These are phyloP conservation scores for Candida nitratophila DNA, from an alignment of 805 yeast genomes.

Conservation along the genomic window DNA sequence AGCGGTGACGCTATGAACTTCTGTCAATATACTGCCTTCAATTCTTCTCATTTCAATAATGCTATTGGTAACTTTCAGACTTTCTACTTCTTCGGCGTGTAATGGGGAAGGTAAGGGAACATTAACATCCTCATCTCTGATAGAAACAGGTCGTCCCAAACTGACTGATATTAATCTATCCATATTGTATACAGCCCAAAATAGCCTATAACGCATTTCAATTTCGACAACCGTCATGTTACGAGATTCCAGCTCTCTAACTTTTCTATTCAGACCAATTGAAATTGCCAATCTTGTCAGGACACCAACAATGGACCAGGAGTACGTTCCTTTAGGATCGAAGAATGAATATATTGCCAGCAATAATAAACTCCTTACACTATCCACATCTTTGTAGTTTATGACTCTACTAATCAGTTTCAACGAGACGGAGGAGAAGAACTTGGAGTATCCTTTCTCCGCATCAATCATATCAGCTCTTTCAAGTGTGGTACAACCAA, in stretches of 20 bases:
- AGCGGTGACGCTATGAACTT: constrained; percentile 39
- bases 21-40: constrained; percentile 39
- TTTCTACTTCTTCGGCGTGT: constrained; percentile 33
- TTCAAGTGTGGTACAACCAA: constrained; percentile 43
- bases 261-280: constrained; percentile 38
- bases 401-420: constrained; percentile 31
- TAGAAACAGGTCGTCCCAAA: constrained; percentile 20
- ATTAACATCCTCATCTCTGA: constrained; percentile 21
- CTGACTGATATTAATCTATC: constrained; percentile 22
- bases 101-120: constrained; percentile 26
- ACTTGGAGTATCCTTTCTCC: constrained; percentile 32
- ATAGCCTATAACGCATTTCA: constrained; percentile 35
- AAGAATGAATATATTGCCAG: constrained; percentile 45
- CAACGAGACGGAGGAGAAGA: constrained; percentile 35
- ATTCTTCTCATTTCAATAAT: constrained; percentile 37
- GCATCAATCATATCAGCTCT: constrained; percentile 30
- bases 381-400: constrained; percentile 31
- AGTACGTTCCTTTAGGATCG: constrained; percentile 40
- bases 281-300: constrained; percentile 37
- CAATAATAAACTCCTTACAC: constrained; percentile 32
- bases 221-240: constrained; percentile 26
- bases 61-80: constrained; percentile 31
- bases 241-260: constrained; percentile 21
- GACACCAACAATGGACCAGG: constrained; percentile 48
- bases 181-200: constrained; percentile 23